A percentile compares a stretch with the other conserved stretches of the same genome.
Evolutionary conservation across 202 grass and related monocot species (phyloP).

Genomic region (Panicum hallii): DNA sequence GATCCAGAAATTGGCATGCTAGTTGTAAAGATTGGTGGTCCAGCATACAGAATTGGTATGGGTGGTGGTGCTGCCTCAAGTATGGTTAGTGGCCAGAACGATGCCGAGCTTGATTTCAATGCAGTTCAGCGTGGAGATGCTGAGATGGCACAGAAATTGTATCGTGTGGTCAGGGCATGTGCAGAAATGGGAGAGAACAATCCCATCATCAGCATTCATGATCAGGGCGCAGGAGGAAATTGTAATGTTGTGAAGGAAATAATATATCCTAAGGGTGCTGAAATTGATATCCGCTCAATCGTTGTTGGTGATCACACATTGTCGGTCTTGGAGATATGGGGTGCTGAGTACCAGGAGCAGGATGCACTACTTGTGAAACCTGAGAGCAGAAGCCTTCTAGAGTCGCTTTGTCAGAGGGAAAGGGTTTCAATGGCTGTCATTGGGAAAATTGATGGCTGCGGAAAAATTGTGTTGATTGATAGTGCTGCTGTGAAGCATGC

Average conservation of each 20-base stretch:
- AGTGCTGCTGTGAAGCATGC: constrained; percentile 66
- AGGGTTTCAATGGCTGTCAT: constrained; percentile 88
- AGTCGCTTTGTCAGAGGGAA: constrained; percentile 79
- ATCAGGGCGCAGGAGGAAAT: constrained; percentile 96
- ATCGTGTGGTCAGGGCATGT: constrained; percentile 84
- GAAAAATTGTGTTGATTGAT: constrained; percentile 88
- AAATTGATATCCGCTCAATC: constrained; percentile 89
- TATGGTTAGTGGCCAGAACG: constrained; percentile 95
- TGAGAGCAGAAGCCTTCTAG: constrained; percentile 63
- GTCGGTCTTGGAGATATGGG: constrained; percentile 88
- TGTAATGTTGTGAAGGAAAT: constrained; percentile 99
- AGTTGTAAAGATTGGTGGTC: constrained; percentile 97
- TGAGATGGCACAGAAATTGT: constrained; percentile 93
- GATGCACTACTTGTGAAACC: constrained; percentile 78
- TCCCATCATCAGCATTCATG: constrained; percentile 94
- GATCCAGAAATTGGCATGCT: constrained; percentile 91
- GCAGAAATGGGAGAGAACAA: constrained; percentile 90
- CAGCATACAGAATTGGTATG: constrained; percentile 97
- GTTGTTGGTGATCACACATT: constrained; percentile 89
- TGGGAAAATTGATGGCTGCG: constrained; percentile 79
- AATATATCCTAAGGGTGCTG: constrained; percentile 86
- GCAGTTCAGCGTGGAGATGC: constrained; percentile 97
- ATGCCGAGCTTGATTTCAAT: constrained; percentile 94
- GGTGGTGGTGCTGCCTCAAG: constrained; percentile 94
- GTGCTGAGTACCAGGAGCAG: constrained; percentile 91